Evolutionary conservation across 176 grass and related monocot species (phyloP).

Genomic region (Poa pratensis): DNA sequence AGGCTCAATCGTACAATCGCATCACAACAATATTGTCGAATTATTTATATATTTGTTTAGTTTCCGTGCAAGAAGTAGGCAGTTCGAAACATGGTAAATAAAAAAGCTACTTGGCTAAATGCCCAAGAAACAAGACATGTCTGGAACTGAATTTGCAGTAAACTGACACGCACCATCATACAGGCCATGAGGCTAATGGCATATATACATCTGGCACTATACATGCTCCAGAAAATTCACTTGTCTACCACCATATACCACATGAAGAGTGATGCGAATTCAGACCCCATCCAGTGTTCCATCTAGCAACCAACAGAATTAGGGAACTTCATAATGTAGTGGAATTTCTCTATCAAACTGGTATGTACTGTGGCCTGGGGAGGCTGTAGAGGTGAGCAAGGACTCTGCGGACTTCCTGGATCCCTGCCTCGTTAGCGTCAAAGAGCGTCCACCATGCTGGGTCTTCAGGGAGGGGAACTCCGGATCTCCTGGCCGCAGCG

Average conservation of each 20-base stretch:
- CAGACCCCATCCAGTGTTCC: neutral
- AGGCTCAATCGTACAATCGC: no score
- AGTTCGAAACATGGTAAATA: no score
- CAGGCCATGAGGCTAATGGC: no score
- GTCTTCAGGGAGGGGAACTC: neutral
- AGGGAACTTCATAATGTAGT: neutral
- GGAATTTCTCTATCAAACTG: constrained; percentile 54
- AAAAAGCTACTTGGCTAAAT: no score
- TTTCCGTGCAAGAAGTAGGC: no score
- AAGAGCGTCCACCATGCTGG: constrained; percentile 50
- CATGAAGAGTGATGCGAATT: neutral
- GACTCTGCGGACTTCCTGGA: constrained; percentile 53
- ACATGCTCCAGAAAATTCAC: neutral
- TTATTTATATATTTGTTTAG: no score
- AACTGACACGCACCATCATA: no score
- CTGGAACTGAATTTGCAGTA: no score
- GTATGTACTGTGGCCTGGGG: constrained; percentile 48
- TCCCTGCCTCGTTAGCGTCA: constrained; percentile 46
- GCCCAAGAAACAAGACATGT: no score
- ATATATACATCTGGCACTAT: neutral
- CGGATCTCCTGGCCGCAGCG: neutral
- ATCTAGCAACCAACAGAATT: neutral
- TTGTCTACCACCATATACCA: no score
- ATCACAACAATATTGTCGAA: no score
- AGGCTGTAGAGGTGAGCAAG: constrained; percentile 58